Base-by-base conservation (phyloP, 2,329 filamentous ascomycete genomes). In the Fonsecaea erecta region DNA sequence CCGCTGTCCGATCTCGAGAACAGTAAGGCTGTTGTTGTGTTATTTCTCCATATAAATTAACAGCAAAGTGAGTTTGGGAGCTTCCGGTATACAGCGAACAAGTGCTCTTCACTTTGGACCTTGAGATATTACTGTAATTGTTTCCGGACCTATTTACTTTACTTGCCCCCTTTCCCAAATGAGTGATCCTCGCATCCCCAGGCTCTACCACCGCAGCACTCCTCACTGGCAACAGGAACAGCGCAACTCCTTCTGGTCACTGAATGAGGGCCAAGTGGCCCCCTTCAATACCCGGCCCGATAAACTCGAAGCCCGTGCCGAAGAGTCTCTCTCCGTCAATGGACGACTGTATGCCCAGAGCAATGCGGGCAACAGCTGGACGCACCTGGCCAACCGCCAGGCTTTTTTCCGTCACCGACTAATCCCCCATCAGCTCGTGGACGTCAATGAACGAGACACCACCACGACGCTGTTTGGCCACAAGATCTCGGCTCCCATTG, bases 361-460 rank as follows among this genome's bases (percentile, higher is more conserved):
- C 28, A 78, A 78, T 48, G 77, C 77, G 18, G 77, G 77, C 18
- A 66, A 73, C 30, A 72, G 73, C 43, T 66, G 63, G 66, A 66
- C 82, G 1, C 82, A 85, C 71, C 77, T 81, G 0, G 84, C 83
- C 24, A 89, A 89, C 74, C 82, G 86, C 3, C 83, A 87, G 74
- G 84, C 87, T 58, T 90, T 89, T 78, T 87, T 85, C 76, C 81
- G 85, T 1, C 86, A 88, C 76, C 82, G 84, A 52, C 86, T 90
- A 70, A 80, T 89, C 53, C 86, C 86, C 0, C 82, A 83, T 52
- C 85, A 84, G 78, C 82, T 89, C 0, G 81, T 88, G 48, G 85
- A 89, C 74, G 88, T 84, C 7, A 86, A 85, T 71, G 75, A 75
- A 34, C 83, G 86, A 40, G 85, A 88, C 70, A 87, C 85, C 0